These are phyloP conservation scores for Kwoniella shandongensis DNA, from an alignment of 768 basidiomycete genomes.

Conservation along the genomic window DNA sequence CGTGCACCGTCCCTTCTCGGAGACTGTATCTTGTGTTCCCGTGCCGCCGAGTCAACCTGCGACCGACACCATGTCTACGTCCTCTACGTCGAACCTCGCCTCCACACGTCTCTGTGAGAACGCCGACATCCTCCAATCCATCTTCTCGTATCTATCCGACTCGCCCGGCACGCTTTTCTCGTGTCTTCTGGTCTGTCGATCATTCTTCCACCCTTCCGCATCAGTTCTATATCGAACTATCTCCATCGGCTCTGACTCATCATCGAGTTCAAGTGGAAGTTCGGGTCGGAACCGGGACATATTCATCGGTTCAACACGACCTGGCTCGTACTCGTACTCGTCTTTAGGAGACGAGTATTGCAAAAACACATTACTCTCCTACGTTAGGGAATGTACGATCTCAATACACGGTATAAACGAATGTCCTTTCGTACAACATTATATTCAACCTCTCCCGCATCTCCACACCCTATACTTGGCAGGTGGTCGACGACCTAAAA, in stretches of 20 bases:
- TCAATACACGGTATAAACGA: slow-evolving; percentile 12
- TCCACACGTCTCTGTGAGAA: neutral
- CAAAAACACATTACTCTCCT: slow-evolving; percentile 8
- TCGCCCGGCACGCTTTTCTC: neutral
- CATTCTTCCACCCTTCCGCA: slow-evolving; percentile 10
- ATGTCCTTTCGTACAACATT: slow-evolving; percentile 16
- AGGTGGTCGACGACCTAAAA: neutral
- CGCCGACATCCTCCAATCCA: slow-evolving; percentile 8
- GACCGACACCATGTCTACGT: too few species aligned
- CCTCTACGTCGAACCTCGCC: neutral
- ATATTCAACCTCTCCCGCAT: slow-evolving; percentile 11
- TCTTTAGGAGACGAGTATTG: slow-evolving; percentile 1
- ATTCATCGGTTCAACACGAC: slow-evolving; percentile 9
- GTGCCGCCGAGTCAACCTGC: too few species aligned
- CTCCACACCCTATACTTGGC: slow-evolving; percentile 8
- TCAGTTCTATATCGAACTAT: slow-evolving; percentile 10
- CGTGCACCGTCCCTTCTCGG: too few species aligned
- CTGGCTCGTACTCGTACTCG: slow-evolving; percentile 4
- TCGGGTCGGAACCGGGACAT: slow-evolving; percentile 1
- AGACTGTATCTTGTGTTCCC: too few species aligned
- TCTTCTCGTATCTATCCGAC: neutral
- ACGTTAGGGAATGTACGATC: slow-evolving; percentile 1
- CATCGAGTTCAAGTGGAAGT: too few species aligned
- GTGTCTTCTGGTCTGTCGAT: slow-evolving; percentile 4
- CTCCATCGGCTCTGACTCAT: neutral